Evolutionary conservation across 371 early-diverging fungal genomes (phyloP).

Genomic region (Thermomucor indicae-seudaticae): DNA sequence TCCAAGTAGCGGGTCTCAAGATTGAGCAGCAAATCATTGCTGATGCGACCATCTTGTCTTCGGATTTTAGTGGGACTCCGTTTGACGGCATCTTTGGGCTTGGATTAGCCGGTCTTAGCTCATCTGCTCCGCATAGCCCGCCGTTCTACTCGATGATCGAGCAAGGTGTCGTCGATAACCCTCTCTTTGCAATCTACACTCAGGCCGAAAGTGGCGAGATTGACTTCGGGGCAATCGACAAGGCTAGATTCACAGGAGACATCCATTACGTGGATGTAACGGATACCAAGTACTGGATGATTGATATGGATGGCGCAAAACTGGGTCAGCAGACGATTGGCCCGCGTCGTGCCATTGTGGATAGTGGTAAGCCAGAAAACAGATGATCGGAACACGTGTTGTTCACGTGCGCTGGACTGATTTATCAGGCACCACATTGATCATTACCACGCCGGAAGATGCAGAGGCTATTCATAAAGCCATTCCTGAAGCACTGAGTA

Average conservation of each 20-base stretch:
- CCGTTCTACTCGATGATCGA: conserved; percentile 72
- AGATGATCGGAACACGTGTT: not conserved
- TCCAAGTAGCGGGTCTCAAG: conserved; percentile 41
- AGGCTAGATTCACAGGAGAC: conserved; percentile 44
- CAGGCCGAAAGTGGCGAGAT: conserved; percentile 58
- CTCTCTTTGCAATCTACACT: conserved; percentile 70
- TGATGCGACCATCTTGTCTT: conserved; percentile 48
- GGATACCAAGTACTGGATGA: conserved; percentile 79
- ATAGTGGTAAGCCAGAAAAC: conserved; percentile 35
- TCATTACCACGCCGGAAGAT: conserved; percentile 62
- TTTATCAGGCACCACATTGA: conserved; percentile 59
- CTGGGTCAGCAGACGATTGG: conserved; percentile 28
- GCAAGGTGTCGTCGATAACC: conserved; percentile 54
- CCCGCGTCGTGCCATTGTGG: conserved; percentile 46
- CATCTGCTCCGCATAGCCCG: conserved; percentile 38
- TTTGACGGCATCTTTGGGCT: conserved; percentile 74
- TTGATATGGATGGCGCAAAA: conserved; percentile 49
- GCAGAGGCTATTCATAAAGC: conserved; percentile 62
- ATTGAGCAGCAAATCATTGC: conserved; percentile 49
- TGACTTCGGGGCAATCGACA: conserved; percentile 66
- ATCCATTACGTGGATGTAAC: conserved; percentile 62
- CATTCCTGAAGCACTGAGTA: conserved; percentile 55
- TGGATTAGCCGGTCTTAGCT: conserved; percentile 54
- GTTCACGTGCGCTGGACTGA: not conserved
- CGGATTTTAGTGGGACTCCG: conserved; percentile 51